phyloP scores from a whole-genome alignment of 805 yeast genomes.

The Metschnikowia matae region DNA sequence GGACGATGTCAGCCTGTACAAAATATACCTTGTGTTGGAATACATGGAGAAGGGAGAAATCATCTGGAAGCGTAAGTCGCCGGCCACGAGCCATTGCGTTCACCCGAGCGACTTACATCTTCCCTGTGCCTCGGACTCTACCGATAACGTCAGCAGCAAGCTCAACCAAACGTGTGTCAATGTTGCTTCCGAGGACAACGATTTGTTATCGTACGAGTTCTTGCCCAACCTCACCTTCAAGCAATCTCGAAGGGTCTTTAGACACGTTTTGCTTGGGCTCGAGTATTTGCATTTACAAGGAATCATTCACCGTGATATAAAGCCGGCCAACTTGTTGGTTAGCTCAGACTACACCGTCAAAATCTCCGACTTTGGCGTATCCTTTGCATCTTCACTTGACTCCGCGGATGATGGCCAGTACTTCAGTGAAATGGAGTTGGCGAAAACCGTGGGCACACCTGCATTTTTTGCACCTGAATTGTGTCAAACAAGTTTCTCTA shows the following conservation, averaged over 20 bases:
- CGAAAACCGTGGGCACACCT: slow-evolving; percentile 97
- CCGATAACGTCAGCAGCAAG: slow-evolving; percentile 5
- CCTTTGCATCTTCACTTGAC: slow-evolving; percentile 55
- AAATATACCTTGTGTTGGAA: slow-evolving; percentile 86
- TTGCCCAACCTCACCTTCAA: slow-evolving; percentile 62
- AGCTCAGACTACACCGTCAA: slow-evolving; percentile 70
- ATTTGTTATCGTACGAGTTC: slow-evolving; percentile 21
- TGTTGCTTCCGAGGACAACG: slow-evolving; percentile 18
- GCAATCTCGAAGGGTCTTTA: slow-evolving; percentile 65
- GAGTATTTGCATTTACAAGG: slow-evolving; percentile 90
- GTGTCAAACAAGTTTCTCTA: slow-evolving; percentile 49
- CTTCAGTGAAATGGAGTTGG: slow-evolving; percentile 67
- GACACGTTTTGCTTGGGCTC: slow-evolving; percentile 82
- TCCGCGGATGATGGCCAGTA: slow-evolving; percentile 43
- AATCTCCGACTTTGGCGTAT: slow-evolving; percentile 95
- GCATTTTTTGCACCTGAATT: slow-evolving; percentile 88
- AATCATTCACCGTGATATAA: slow-evolving; percentile 90
- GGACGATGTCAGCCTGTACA: slow-evolving; percentile 78
- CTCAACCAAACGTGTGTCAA: neutral
- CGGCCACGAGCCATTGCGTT: slow-evolving; percentile 8
- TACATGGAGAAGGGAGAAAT: slow-evolving; percentile 89
- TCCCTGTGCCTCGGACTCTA: slow-evolving; percentile 1
- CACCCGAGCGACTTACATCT: neutral
- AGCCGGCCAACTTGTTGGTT: slow-evolving; percentile 86
- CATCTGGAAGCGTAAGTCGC: slow-evolving; percentile 52